Conservation (phyloP, 352 stramenopile genomes). For the Phytophthora agathidicida region DNA sequence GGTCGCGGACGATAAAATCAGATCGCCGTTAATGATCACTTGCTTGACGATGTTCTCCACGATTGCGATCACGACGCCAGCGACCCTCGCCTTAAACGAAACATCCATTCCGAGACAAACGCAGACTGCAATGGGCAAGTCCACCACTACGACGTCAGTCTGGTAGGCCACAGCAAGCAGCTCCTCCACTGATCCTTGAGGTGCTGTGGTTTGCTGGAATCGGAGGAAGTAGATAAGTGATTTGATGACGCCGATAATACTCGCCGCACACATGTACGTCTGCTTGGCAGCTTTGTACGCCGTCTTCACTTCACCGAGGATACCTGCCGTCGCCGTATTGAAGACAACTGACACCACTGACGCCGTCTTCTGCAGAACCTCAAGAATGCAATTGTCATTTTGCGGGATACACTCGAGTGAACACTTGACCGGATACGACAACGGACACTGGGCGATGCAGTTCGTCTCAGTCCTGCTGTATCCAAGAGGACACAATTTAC, state of each 20-base stretch:
- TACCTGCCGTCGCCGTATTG: slow-evolving; percentile 4
- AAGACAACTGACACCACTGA: not conserved
- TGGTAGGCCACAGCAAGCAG: slow-evolving; percentile 46
- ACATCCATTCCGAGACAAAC: slow-evolving; percentile 47
- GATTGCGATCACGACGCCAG: slow-evolving; percentile 20
- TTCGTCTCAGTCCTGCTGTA: slow-evolving; percentile 50
- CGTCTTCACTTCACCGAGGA: slow-evolving; percentile 1
- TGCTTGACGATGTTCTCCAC: slow-evolving; percentile 32
- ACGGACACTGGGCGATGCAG: slow-evolving; percentile 64
- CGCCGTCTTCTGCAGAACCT: slow-evolving; percentile 19
- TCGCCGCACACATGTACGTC: slow-evolving; percentile 43
- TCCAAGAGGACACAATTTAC: slow-evolving; percentile 18
- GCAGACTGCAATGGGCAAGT: slow-evolving; percentile 47
- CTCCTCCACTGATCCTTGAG: slow-evolving; percentile 46
- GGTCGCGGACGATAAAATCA: slow-evolving; percentile 15
- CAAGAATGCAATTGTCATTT: slow-evolving; percentile 9
- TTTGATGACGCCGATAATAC: slow-evolving; percentile 40
- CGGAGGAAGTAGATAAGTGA: slow-evolving; percentile 46
- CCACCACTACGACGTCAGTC: slow-evolving; percentile 50
- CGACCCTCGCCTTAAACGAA: slow-evolving; percentile 18
- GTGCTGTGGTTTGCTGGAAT: slow-evolving; percentile 36
- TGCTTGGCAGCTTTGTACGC: slow-evolving; percentile 22
- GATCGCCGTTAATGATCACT: slow-evolving; percentile 21
- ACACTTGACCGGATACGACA: slow-evolving; percentile 60
- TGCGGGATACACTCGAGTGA: slow-evolving; percentile 36